phyloP scores from a whole-genome alignment of 306 rosid genomes.

The Crotalaria pallida region DNA sequence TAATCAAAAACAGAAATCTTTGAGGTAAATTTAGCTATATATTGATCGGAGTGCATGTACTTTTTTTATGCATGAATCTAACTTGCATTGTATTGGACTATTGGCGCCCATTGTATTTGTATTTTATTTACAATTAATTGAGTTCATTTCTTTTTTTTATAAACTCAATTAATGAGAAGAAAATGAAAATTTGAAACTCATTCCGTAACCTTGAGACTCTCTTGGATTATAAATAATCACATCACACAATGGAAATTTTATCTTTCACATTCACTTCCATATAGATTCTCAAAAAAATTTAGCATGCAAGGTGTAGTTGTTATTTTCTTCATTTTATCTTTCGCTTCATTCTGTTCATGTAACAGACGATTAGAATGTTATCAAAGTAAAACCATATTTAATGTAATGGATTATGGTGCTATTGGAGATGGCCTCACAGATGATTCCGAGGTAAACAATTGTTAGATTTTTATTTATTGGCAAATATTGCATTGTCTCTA shows the following conservation, averaged over 20 bases:
- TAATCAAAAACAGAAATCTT: too few species aligned
- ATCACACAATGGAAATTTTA: neutral
- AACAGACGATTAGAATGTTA: neutral
- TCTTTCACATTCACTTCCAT: neutral
- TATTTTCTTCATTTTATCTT: neutral
- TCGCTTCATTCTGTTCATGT: constrained; percentile 10
- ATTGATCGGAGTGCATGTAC: too few species aligned
- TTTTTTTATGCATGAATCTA: neutral
- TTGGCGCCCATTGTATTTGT: neutral
- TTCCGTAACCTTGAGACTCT: too few species aligned
- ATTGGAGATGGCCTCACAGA: constrained; percentile 19
- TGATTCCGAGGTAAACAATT: constrained; percentile 23
- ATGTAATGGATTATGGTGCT: constrained; percentile 27
- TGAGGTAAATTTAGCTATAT: too few species aligned
- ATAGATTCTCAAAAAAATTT: too few species aligned
- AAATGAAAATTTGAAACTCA: neutral
- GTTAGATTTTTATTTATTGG: too few species aligned
- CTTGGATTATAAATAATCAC: neutral
- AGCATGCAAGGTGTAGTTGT: neutral
- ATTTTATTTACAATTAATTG: neutral
- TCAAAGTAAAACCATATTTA: neutral
- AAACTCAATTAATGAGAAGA: neutral
- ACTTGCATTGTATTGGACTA: too few species aligned
- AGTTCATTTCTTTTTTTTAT: too few species aligned
- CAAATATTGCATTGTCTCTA: too few species aligned